Evolutionary conservation across 2,329 filamentous ascomycete genomes (phyloP).

Genomic region (Penicillium hordei): DNA sequence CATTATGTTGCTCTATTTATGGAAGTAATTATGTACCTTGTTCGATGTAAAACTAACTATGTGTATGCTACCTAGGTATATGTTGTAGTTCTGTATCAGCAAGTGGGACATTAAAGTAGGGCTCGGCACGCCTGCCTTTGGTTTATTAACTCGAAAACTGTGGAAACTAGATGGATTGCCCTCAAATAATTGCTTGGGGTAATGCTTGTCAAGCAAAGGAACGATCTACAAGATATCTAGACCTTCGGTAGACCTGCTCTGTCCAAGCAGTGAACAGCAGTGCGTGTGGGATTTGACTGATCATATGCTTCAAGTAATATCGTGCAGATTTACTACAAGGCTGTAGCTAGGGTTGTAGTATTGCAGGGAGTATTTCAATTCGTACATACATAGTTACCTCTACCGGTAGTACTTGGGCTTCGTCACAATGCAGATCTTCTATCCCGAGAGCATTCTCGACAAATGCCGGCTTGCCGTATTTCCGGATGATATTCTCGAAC

Average conservation of each 20-base stretch:
- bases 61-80: neutral
- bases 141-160: neutral
- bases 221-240: neutral
- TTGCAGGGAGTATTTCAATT: neutral
- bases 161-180: neutral
- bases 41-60: neutral
- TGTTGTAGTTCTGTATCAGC: neutral
- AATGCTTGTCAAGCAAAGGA: neutral
- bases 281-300: too few relatives aligned
- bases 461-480: neutral
- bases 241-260: neutral
- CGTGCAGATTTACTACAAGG: neutral
- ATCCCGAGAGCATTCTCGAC: neutral
- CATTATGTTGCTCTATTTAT: neutral
- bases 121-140: constrained; percentile 7
- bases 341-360: neutral
- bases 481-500: neutral
- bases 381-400: too few relatives aligned
- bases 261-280: neutral
- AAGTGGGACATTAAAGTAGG: neutral
- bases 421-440: neutral
- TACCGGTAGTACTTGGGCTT: neutral
- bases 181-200: neutral
- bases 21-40: neutral
- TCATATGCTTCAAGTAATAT: neutral